These are phyloP conservation scores for Orychophragmus violaceus DNA, from an alignment of 345 rosid genomes.

Conservation along the genomic window DNA sequence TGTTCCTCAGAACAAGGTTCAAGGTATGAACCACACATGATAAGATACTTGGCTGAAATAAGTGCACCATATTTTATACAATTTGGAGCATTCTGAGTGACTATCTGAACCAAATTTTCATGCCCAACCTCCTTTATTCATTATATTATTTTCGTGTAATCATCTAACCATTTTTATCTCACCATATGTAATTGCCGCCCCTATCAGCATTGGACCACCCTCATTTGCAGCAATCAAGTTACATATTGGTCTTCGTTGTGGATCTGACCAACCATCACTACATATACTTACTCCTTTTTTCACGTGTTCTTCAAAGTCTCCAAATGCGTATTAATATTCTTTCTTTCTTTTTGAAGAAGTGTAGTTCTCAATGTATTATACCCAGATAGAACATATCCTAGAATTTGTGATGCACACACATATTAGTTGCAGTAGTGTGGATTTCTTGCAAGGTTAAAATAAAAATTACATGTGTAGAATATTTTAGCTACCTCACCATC, in stretches of 20 bases:
- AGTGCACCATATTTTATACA: too few species aligned
- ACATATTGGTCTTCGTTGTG: neutral
- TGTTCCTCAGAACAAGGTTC: too few species aligned
- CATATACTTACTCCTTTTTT: neutral
- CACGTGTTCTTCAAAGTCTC: neutral
- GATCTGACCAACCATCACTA: neutral
- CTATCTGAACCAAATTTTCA: too few species aligned
- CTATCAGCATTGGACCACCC: too few species aligned
- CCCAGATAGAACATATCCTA: neutral
- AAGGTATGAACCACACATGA: too few species aligned
- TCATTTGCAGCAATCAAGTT: too few species aligned
- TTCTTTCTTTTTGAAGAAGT: neutral
- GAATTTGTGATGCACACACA: neutral
- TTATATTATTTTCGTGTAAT: too few species aligned
- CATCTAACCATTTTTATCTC: too few species aligned
- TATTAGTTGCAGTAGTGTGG: neutral
- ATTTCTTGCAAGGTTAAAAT: neutral
- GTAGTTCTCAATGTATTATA: neutral
- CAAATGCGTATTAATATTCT: neutral
- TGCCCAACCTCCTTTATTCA: too few species aligned
- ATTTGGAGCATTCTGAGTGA: too few species aligned
- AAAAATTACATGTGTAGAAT: neutral
- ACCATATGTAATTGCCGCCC: too few species aligned
- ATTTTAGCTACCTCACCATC: constrained; percentile 2
- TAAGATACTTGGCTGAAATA: too few species aligned